A percentile compares a stretch with the other conserved stretches of the same genome.
Conservation (phyloP, 2,329 filamentous ascomycete species). For the Rasamsonia emersonii region DNA sequence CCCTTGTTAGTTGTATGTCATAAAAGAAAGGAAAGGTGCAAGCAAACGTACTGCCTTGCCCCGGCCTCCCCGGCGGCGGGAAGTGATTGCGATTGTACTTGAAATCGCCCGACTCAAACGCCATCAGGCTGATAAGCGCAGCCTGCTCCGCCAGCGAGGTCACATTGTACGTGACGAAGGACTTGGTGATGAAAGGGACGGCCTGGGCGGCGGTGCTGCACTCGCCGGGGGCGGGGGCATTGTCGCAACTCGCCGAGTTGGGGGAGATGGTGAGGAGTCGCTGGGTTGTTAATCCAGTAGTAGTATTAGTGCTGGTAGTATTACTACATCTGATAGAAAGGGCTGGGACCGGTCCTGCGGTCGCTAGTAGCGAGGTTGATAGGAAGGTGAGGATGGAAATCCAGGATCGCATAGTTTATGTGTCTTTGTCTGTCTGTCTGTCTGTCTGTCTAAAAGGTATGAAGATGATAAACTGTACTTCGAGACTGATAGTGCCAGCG, state of each 20-base stretch:
- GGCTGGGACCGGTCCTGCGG: constrained; percentile 9
- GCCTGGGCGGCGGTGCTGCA: constrained; percentile 59
- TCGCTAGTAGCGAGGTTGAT: constrained; percentile 9
- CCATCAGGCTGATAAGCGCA: constrained; percentile 60
- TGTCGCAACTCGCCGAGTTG: constrained; percentile 45
- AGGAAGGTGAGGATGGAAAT: constrained; percentile 10
- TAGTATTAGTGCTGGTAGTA: neutral
- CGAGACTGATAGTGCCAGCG: no score
- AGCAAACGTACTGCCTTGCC: constrained; percentile 52
- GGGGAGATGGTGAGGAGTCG: constrained; percentile 46
- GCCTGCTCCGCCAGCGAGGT: constrained; percentile 53
- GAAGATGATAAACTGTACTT: no score
- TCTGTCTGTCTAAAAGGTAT: no score
- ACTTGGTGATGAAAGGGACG: constrained; percentile 46
- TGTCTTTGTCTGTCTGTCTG: no score
- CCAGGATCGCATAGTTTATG: constrained; percentile 7
- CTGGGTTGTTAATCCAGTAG: constrained; percentile 15
- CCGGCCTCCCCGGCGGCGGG: constrained; percentile 51
- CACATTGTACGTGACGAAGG: constrained; percentile 52
- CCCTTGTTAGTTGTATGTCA: constrained; percentile 1
- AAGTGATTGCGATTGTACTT: constrained; percentile 61
- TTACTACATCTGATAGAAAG: neutral
- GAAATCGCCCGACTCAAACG: constrained; percentile 62
- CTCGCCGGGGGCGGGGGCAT: constrained; percentile 41
- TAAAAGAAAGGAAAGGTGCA: constrained; percentile 2